Percentiles rank a stretch among this genome's conserved stretches.
Conservation (phyloP, 2,329 filamentous ascomycete genomes). For the Epichloe uncinata region DNA sequence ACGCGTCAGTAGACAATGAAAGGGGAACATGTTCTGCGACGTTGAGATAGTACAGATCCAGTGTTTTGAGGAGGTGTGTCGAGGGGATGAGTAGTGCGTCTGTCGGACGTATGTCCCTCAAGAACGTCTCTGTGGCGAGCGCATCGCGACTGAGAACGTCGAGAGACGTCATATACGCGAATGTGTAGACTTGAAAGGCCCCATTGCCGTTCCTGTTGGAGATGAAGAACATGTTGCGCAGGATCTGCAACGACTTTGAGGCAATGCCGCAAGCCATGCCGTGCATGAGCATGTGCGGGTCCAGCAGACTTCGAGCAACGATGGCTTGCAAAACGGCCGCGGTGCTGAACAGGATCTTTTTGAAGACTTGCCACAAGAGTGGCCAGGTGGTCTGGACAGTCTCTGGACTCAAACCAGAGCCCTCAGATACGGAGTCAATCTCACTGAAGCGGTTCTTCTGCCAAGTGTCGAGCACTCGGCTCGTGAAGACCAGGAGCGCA, state of each 20-base stretch:
- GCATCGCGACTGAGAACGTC: slow-evolving; percentile 68
- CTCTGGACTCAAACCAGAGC: slow-evolving; percentile 47
- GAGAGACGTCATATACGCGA: slow-evolving; percentile 69
- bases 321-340: slow-evolving; percentile 65
- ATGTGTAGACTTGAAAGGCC: slow-evolving; percentile 71
- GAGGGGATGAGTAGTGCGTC: slow-evolving; percentile 18
- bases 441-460: slow-evolving; percentile 58
- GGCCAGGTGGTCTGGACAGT: slow-evolving; percentile 55
- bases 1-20: slow-evolving; percentile 49
- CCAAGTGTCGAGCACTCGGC: slow-evolving; percentile 59
- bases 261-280: slow-evolving; percentile 48
- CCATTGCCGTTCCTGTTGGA: slow-evolving; percentile 59
- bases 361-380: slow-evolving; percentile 60
- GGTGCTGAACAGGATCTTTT: slow-evolving; percentile 61
- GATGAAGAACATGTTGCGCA: slow-evolving; percentile 73
- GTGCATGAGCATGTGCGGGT: slow-evolving; percentile 31
- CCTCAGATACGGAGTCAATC: slow-evolving; percentile 56
- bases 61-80: slow-evolving; percentile 44
- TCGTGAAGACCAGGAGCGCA: slow-evolving; percentile 52
- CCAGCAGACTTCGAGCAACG: slow-evolving; percentile 48
- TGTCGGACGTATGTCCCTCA: slow-evolving; percentile 43
- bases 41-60: slow-evolving; percentile 86
- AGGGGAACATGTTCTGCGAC: slow-evolving; percentile 72
- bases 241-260: slow-evolving; percentile 54
- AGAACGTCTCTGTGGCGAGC: slow-evolving; percentile 49